Evolutionary conservation across 495 filamentous ascomycete genomes (phyloP).

Genomic region (Aspergillus kassunensis): DNA sequence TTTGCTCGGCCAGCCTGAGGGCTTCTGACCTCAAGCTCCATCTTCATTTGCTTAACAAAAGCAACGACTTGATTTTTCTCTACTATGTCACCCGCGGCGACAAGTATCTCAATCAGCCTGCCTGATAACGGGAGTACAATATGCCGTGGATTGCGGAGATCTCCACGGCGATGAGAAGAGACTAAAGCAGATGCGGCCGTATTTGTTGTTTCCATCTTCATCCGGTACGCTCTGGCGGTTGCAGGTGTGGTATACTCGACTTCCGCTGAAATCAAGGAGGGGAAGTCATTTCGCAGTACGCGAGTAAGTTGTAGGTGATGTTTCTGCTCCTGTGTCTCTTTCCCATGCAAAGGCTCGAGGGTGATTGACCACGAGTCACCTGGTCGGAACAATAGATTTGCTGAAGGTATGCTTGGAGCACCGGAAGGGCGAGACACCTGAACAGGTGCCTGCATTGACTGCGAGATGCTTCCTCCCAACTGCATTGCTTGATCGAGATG

Average conservation of each 20-base stretch:
- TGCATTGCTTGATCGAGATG: constrained; percentile 39
- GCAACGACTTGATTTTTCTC: constrained; percentile 53
- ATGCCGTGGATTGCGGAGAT: constrained; percentile 48
- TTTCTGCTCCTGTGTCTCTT: constrained; percentile 13
- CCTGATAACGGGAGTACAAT: constrained; percentile 56
- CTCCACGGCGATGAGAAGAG: constrained; percentile 48
- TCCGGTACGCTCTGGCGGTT: constrained; percentile 34
- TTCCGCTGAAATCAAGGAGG: constrained; percentile 49
- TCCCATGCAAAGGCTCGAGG: constrained; percentile 29
- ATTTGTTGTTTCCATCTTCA: constrained; percentile 45
- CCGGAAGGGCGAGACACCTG: not conserved
- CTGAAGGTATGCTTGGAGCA: constrained; percentile 17
- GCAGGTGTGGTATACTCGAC: constrained; percentile 49
- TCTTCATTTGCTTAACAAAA: constrained; percentile 65
- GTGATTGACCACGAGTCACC: constrained; percentile 55
- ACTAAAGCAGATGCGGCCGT: constrained; percentile 45
- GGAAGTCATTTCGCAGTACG: constrained; percentile 57
- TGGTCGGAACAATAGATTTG: constrained; percentile 48
- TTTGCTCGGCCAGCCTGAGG: constrained; percentile 43
- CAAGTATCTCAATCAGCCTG: constrained; percentile 54
- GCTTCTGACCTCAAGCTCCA: constrained; percentile 58
- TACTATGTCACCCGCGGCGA: constrained; percentile 50
- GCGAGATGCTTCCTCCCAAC: constrained; percentile 26
- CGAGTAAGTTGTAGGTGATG: constrained; percentile 51
- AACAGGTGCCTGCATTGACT: constrained; percentile 5